Conservation (phyloP, 495 filamentous ascomycete species). For the Mytilinidion resinicola region DNA sequence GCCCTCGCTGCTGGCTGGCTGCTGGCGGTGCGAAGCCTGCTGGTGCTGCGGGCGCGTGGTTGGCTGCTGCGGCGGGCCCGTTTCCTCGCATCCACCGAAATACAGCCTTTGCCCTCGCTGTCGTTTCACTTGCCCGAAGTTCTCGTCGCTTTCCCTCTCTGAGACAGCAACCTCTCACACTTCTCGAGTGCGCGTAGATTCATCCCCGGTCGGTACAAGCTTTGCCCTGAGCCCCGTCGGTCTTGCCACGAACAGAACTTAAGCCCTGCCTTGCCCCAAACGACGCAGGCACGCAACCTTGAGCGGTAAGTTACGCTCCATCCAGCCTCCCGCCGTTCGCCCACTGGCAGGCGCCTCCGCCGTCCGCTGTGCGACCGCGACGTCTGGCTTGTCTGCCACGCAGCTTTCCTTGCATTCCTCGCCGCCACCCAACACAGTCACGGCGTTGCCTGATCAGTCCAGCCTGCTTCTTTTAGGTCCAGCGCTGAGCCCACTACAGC, state of each 20-base stretch:
- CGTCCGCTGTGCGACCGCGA: slow-evolving; percentile 3
- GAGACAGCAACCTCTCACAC: slow-evolving; percentile 19
- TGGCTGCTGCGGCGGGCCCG: too few relatives aligned
- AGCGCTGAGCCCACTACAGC: slow-evolving; percentile 1
- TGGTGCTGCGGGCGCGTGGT: too few relatives aligned
- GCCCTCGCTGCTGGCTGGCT: too few relatives aligned
- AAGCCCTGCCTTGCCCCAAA: not conserved
- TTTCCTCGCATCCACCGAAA: slow-evolving; percentile 8
- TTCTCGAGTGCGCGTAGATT: slow-evolving; percentile 1
- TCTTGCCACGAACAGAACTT: not conserved
- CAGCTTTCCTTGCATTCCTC: slow-evolving; percentile 27
- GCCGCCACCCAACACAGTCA: slow-evolving; percentile 11
- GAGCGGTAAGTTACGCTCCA: not conserved
- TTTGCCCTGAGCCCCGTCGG: not conserved
- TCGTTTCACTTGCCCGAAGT: slow-evolving; percentile 27
- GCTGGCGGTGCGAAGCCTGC: too few relatives aligned
- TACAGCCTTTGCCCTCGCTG: slow-evolving; percentile 17
- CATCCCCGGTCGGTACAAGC: slow-evolving; percentile 5
- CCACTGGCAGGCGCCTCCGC: not conserved
- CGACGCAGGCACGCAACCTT: not conserved
- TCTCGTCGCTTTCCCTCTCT: slow-evolving; percentile 30
- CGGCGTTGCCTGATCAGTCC: slow-evolving; percentile 26
- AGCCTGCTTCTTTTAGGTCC: slow-evolving; percentile 17
- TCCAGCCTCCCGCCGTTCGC: not conserved
- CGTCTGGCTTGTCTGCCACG: not conserved